These are phyloP conservation scores for Alternaria solani DNA, from an alignment of 2,329 filamentous ascomycete genomes.

Conservation along the genomic window DNA sequence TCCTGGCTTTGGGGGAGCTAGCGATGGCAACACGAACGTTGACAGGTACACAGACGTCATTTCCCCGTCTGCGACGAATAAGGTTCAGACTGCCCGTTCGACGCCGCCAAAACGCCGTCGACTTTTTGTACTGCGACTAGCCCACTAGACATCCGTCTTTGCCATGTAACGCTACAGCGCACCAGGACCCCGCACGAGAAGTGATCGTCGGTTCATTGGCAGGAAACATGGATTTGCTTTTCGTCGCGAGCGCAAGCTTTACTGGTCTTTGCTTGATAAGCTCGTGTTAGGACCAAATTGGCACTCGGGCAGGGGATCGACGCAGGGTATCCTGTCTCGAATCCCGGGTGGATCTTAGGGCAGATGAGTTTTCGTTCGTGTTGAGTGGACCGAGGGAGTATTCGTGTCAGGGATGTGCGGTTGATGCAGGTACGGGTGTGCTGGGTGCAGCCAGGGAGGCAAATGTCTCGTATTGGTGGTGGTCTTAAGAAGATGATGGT, in stretches of 20 bases:
- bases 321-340: slow-evolving; percentile 1
- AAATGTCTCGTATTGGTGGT: slow-evolving; percentile 5
- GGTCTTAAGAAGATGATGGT: slow-evolving; percentile 4
- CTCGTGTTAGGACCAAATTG: slow-evolving; percentile 14
- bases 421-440: slow-evolving; percentile 18
- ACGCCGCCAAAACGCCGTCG: not conserved
- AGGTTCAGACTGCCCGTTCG: not conserved
- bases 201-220: not conserved
- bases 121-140: not conserved
- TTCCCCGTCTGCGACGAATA: not conserved
- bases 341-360: slow-evolving; percentile 2
- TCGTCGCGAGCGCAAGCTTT: not conserved
- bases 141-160: not conserved
- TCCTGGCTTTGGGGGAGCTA: no score
- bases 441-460: not conserved
- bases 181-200: not conserved
- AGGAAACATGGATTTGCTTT: slow-evolving; percentile 1
- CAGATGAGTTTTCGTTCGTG: slow-evolving; percentile 14
- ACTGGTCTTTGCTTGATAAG: slow-evolving; percentile 12
- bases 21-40: not conserved
- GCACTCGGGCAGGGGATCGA: slow-evolving; percentile 10
- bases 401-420: not conserved
- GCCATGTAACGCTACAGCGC: slow-evolving; percentile 10
- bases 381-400: slow-evolving; percentile 5
- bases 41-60: slow-evolving; percentile 1